These are phyloP conservation scores for Raphanus sativus DNA, from an alignment of 345 rosid genomes.

Conservation along the genomic window DNA sequence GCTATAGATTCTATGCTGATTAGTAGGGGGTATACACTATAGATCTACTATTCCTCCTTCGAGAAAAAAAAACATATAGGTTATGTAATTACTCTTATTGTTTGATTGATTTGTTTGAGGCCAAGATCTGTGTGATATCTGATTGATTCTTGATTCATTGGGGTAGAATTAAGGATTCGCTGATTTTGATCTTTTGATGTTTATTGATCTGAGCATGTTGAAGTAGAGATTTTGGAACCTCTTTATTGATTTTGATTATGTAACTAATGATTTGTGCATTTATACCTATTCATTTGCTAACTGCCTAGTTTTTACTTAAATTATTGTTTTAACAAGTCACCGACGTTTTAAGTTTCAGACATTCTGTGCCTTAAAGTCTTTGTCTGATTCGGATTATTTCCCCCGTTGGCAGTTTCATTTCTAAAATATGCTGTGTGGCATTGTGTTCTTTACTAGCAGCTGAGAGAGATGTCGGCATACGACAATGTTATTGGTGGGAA, in stretches of 20 bases:
- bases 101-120: background rate
- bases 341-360: background rate
- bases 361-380: background rate
- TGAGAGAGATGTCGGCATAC: slow-evolving; percentile 60
- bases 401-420: background rate
- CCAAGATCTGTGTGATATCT: slow-evolving; percentile 8
- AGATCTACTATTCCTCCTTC: slow-evolving; percentile 23
- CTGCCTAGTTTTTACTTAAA: background rate
- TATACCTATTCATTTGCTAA: background rate
- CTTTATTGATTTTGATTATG: background rate
- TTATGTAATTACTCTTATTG: background rate
- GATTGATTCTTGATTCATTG: background rate
- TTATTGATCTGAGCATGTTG: background rate
- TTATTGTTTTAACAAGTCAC: background rate
- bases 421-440: background rate
- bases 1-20: background rate
- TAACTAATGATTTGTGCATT: background rate
- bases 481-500: slow-evolving; percentile 81
- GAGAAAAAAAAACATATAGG: background rate
- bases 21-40: slow-evolving; percentile 12
- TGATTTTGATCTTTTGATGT: slow-evolving; percentile 5
- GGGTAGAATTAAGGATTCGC: background rate
- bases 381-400: background rate
- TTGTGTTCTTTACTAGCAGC: slow-evolving; percentile 28
- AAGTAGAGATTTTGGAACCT: background rate